These are phyloP conservation scores for Cladorrhinum sp. DNA, from an alignment of 2,329 filamentous ascomycete genomes.

Conservation along the genomic window DNA sequence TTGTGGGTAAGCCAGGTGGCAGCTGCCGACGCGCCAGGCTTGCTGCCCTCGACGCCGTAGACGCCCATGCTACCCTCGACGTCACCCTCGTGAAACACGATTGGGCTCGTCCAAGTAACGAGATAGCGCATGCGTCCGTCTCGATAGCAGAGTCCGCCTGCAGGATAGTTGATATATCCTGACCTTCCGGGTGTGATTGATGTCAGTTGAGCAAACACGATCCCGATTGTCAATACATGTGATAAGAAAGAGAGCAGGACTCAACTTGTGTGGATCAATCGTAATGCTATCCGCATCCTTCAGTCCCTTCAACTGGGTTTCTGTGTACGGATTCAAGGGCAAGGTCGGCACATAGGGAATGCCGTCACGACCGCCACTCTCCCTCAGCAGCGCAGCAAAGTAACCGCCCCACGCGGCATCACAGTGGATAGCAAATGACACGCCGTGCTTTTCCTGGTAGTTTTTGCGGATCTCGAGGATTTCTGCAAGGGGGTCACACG, in stretches of 20 bases:
- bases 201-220: no score
- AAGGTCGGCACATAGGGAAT: neutral
- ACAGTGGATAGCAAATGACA: constrained; percentile 46
- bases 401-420: constrained; percentile 52
- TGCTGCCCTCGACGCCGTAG: constrained; percentile 45
- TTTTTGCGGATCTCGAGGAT: constrained; percentile 39
- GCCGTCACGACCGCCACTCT: constrained; percentile 8
- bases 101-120: constrained; percentile 41
- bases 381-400: constrained; percentile 44
- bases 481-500: constrained; percentile 39
- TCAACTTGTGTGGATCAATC: constrained; percentile 48
- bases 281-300: constrained; percentile 42
- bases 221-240: no score
- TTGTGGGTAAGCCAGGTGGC: constrained; percentile 44
- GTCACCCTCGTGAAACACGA: constrained; percentile 40
- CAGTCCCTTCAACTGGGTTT: constrained; percentile 6
- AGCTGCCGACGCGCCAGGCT: constrained; percentile 45
- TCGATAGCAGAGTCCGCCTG: constrained; percentile 26
- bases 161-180: constrained; percentile 45
- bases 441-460: constrained; percentile 38
- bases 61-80: constrained; percentile 6
- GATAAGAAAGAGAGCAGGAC: no score
- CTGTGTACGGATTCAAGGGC: constrained; percentile 31
- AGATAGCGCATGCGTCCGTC: neutral
- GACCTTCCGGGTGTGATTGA: no score